Conservation (phyloP, 305 asterid species). For the Rubia tinctorum region DNA sequence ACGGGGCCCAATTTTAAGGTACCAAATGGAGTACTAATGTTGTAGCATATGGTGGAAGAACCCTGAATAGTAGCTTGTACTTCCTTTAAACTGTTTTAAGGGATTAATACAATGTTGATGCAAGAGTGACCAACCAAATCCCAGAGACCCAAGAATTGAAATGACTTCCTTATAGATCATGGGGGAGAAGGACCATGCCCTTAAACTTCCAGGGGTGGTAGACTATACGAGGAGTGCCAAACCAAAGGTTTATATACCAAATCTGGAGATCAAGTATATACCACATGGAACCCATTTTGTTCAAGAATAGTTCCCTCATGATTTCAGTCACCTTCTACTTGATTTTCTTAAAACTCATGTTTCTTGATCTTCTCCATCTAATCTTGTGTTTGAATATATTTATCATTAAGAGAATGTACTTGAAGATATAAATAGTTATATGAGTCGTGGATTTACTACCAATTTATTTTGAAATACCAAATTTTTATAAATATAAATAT, state of each 20-base stretch:
- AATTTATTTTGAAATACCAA: no score
- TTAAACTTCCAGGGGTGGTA: conserved; percentile 52
- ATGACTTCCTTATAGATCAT: conserved; percentile 53
- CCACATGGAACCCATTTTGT: conserved; percentile 80
- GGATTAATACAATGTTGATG: not conserved
- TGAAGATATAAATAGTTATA: not conserved
- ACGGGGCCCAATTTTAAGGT: no score
- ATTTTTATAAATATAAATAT: no score
- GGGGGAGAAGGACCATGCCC: conserved; percentile 59
- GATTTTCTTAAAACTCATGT: conserved; percentile 34
- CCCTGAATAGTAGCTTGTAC: no score
- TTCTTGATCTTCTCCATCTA: not conserved
- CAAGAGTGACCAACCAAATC: conserved; percentile 36
- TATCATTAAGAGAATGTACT: not conserved
- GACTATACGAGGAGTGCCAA: conserved; percentile 44
- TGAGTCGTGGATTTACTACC: no score
- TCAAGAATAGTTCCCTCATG: conserved; percentile 70
- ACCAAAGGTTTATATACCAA: conserved; percentile 44
- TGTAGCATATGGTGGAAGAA: no score
- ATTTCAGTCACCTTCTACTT: conserved; percentile 46
- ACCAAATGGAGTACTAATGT: no score
- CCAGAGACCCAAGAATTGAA: conserved; percentile 19
- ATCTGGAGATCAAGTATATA: conserved; percentile 48
- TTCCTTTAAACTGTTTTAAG: no score
- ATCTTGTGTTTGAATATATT: not conserved